Conservation (phyloP, 345 rosid genomes). For the Triadica sebifera region DNA sequence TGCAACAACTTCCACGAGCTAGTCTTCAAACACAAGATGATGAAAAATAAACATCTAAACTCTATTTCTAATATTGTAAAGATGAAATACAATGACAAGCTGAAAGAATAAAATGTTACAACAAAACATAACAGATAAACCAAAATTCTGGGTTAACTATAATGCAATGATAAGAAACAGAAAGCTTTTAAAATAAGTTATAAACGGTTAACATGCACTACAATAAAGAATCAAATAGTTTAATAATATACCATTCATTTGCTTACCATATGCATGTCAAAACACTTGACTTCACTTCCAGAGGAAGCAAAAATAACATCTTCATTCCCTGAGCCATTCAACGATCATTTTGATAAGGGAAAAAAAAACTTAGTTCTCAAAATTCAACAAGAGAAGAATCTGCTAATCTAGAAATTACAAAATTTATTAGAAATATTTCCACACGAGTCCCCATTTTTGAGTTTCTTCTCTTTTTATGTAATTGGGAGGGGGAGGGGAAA, state of each 20-base stretch:
- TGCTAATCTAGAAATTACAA: neutral
- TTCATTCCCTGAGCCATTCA: conserved; percentile 57
- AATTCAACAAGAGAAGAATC: neutral
- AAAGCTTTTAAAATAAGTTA: neutral
- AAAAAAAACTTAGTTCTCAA: neutral
- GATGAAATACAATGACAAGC: neutral
- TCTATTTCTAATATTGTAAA: neutral
- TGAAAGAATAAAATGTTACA: neutral
- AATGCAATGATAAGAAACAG: neutral
- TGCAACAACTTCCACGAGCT: conserved; percentile 58
- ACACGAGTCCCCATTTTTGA: neutral
- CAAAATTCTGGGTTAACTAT: neutral
- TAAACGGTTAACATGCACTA: neutral
- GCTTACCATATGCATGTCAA: conserved; percentile 78
- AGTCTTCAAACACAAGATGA: conserved; percentile 32
- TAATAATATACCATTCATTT: neutral
- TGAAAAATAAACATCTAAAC: neutral
- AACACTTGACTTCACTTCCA: conserved; percentile 69
- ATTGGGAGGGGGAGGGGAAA: neutral
- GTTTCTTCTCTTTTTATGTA: neutral
- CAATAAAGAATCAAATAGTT: neutral
- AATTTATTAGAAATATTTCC: neutral
- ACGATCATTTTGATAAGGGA: neutral
- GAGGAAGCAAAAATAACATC: conserved; percentile 62
- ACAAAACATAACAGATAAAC: neutral